These are phyloP conservation scores for Ogataea degrootiae DNA, from an alignment of 805 yeast genomes.

Conservation along the genomic window DNA sequence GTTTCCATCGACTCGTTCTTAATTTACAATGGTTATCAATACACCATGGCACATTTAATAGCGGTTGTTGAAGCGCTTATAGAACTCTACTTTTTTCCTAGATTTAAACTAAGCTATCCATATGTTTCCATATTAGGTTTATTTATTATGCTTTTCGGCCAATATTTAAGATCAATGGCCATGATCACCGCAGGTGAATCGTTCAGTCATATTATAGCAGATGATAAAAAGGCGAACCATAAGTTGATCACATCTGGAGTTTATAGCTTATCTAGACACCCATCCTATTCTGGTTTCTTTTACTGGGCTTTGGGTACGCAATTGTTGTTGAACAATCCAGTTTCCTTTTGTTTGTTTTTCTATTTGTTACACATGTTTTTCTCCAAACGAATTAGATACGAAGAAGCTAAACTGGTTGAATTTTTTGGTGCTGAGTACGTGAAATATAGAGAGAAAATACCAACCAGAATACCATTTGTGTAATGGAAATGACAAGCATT, in stretches of 20 bases:
- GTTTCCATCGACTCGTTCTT: constrained; percentile 69
- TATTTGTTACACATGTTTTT: constrained; percentile 68
- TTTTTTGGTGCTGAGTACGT: constrained; percentile 72
- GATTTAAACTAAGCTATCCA: constrained; percentile 21
- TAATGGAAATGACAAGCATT: background rate
- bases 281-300: constrained; percentile 86
- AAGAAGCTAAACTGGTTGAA: constrained; percentile 57
- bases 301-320: constrained; percentile 94
- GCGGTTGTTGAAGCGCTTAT: constrained; percentile 49
- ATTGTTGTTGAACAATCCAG: constrained; percentile 59
- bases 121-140: constrained; percentile 40
- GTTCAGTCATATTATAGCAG: constrained; percentile 75
- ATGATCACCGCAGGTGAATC: constrained; percentile 87
- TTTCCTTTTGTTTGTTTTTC: constrained; percentile 51
- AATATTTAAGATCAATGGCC: constrained; percentile 61
- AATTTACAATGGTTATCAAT: constrained; percentile 57
- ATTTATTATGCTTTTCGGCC: constrained; percentile 52
- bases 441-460: constrained; percentile 43
- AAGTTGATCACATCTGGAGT: constrained; percentile 68
- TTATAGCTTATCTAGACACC: constrained; percentile 70
- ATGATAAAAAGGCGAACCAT: constrained; percentile 50
- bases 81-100: constrained; percentile 39
- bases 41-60: constrained; percentile 49
- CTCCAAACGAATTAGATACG: constrained; percentile 57
- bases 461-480: constrained; percentile 65